These are phyloP conservation scores for Phytophthora podocarpi DNA, from an alignment of 352 stramenopile genomes.

Conservation along the genomic window DNA sequence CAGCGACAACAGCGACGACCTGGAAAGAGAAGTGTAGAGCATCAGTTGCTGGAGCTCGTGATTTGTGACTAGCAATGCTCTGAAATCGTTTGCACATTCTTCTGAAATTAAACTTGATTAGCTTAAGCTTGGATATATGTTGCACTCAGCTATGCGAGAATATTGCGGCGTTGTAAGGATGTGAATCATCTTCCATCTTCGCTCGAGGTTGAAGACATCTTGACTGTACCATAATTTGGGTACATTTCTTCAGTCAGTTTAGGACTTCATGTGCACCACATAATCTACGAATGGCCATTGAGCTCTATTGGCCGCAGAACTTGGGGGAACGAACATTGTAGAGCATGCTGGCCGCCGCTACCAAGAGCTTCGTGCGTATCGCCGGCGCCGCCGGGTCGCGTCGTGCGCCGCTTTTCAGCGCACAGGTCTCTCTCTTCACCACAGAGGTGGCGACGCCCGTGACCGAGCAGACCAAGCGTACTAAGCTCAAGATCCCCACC, in stretches of 20 bases:
- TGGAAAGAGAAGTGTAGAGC: slow-evolving; percentile 47
- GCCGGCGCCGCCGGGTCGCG: slow-evolving; percentile 33
- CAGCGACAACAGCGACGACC: slow-evolving; percentile 50
- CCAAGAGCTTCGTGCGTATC: slow-evolving; percentile 55
- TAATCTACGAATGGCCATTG: slow-evolving; percentile 16
- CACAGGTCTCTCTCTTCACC: slow-evolving; percentile 48
- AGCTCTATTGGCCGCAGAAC: slow-evolving; percentile 30
- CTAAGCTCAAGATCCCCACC: slow-evolving; percentile 84
- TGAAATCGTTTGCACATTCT: not conserved
- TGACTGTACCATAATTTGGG: too few relatives aligned
- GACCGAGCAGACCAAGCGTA: slow-evolving; percentile 45
- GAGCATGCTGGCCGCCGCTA: slow-evolving; percentile 61
- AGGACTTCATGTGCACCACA: slow-evolving; percentile 18
- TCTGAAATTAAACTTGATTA: not conserved
- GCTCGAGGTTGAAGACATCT: too few relatives aligned
- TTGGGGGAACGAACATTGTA: not conserved
- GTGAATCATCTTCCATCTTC: too few relatives aligned
- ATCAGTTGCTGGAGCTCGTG: not conserved
- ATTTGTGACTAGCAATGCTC: not conserved
- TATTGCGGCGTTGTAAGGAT: too few relatives aligned
- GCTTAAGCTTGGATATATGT: too few relatives aligned
- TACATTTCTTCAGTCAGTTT: too few relatives aligned
- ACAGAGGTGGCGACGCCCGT: slow-evolving; percentile 27
- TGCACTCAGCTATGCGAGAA: too few relatives aligned
- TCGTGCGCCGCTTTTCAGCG: slow-evolving; percentile 35